phyloP scores from a whole-genome alignment of 75 land plant species.

The Isoetes taiwanensis region DNA sequence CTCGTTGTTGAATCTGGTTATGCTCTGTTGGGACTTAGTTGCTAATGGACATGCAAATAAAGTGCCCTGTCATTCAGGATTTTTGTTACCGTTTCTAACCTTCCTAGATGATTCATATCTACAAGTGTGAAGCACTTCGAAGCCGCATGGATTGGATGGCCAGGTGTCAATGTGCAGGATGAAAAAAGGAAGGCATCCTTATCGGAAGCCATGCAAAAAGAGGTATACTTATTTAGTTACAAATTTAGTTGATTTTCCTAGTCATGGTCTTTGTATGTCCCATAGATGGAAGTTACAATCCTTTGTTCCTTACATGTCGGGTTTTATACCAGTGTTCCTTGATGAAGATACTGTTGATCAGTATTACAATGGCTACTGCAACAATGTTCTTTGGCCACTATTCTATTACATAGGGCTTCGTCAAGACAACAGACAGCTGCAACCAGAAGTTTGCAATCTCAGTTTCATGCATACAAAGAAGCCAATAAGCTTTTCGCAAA shows the following conservation, averaged over 20 bases:
- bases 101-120: neutral
- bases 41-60: neutral
- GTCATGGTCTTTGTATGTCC: too few relatives aligned
- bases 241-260: neutral
- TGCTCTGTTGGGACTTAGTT: neutral
- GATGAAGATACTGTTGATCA: constrained; percentile 98
- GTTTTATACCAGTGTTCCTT: constrained; percentile 93
- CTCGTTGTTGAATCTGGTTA: neutral
- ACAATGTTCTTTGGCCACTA: constrained; percentile 97
- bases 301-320: too few relatives aligned
- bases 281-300: too few relatives aligned
- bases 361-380: constrained; percentile 97
- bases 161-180: constrained; percentile 96
- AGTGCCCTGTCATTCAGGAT: neutral
- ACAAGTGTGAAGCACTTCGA: constrained; percentile 95
- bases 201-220: constrained; percentile 66
- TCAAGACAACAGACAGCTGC: constrained; percentile 97
- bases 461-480: constrained; percentile 91
- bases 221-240: constrained; percentile 43
- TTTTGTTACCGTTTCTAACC: neutral
- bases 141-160: constrained; percentile 98
- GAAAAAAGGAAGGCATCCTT: constrained; percentile 67
- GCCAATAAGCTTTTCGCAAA: constrained; percentile 96
- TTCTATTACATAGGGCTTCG: constrained; percentile 97
- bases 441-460: constrained; percentile 88